A percentile compares a stretch with the other conserved stretches of the same genome.
Evolutionary conservation across 2,329 filamentous ascomycete genomes (phyloP).

Genomic region (Diaporthe aspalathi): DNA sequence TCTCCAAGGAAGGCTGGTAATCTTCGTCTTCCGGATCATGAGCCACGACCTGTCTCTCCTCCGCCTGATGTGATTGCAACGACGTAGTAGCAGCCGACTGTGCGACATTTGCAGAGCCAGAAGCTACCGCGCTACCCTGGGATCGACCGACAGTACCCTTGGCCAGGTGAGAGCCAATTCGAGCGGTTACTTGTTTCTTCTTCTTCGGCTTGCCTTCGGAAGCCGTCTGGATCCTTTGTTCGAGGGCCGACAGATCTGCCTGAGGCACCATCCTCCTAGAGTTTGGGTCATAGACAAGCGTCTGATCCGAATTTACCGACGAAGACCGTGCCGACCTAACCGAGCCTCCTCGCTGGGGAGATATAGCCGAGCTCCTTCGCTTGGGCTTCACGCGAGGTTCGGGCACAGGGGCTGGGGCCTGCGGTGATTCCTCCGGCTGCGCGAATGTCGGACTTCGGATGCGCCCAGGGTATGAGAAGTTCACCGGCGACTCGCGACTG

Average conservation of each 20-base stretch:
- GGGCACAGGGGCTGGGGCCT: slow-evolving; percentile 24
- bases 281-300: slow-evolving; percentile 73
- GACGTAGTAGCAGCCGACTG: slow-evolving; percentile 37
- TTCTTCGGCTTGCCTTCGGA: slow-evolving; percentile 55
- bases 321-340: slow-evolving; percentile 42
- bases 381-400: slow-evolving; percentile 34
- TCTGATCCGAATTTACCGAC: slow-evolving; percentile 50
- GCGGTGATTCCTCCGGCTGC: slow-evolving; percentile 8
- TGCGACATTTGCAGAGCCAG: slow-evolving; percentile 21
- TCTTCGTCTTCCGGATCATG: slow-evolving; percentile 36
- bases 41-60: slow-evolving; percentile 41
- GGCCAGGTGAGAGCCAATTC: slow-evolving; percentile 58
- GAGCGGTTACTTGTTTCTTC: slow-evolving; percentile 53
- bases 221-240: slow-evolving; percentile 55
- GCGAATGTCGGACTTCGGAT: slow-evolving; percentile 46
- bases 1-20: slow-evolving; percentile 23
- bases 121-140: slow-evolving; percentile 59
- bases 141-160: slow-evolving; percentile 66
- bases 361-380: slow-evolving; percentile 43
- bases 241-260: slow-evolving; percentile 55
- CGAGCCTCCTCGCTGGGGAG: slow-evolving; percentile 44
- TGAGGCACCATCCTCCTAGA: slow-evolving; percentile 71
- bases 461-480: slow-evolving; percentile 68
- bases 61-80: slow-evolving; percentile 35
- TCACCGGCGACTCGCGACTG: slow-evolving; percentile 63